Conservation (phyloP, 208 protist genomes). For the Crithidia fasciculata region DNA sequence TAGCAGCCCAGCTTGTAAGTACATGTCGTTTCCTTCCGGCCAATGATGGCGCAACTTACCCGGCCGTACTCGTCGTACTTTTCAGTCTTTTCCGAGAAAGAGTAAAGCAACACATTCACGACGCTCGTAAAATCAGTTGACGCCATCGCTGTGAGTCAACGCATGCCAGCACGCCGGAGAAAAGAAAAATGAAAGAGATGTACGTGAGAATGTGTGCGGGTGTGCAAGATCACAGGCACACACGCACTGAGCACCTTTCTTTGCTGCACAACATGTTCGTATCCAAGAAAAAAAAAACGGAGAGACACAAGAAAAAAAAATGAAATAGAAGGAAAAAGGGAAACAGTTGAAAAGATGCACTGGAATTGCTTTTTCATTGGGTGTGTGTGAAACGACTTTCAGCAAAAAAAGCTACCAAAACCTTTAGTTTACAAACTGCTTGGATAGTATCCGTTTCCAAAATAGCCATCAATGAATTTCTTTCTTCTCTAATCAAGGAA, state of each 20-base stretch:
- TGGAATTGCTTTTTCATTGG: not conserved
- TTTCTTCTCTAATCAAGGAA: too few relatives aligned
- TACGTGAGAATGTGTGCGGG: too few relatives aligned
- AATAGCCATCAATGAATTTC: too few relatives aligned
- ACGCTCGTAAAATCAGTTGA: conserved; percentile 54
- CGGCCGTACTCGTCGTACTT: conserved; percentile 64
- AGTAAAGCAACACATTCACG: conserved; percentile 51
- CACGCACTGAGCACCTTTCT: too few relatives aligned
- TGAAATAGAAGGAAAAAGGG: not conserved
- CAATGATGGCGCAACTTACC: conserved; percentile 68
- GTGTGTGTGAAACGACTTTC: not conserved
- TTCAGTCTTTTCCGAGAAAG: conserved; percentile 43
- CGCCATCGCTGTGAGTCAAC: conserved; percentile 5
- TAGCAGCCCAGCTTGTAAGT: conserved; percentile 83
- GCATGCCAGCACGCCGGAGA: not conserved
- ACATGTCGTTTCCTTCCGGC: conserved; percentile 34
- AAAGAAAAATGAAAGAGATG: not conserved
- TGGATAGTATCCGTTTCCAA: not conserved
- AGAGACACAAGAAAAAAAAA: conserved; percentile 23
- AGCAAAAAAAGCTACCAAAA: not conserved
- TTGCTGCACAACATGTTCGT: too few relatives aligned
- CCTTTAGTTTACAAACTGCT: not conserved
- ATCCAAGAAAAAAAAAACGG: not conserved
- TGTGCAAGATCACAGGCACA: too few relatives aligned
- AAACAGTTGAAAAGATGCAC: conserved; percentile 19